Evolutionary conservation across 176 grass and related monocot genomes (phyloP), one percentile per base, ranked within the genome.

Genomic region (Alloteropsis semialata): DNA sequence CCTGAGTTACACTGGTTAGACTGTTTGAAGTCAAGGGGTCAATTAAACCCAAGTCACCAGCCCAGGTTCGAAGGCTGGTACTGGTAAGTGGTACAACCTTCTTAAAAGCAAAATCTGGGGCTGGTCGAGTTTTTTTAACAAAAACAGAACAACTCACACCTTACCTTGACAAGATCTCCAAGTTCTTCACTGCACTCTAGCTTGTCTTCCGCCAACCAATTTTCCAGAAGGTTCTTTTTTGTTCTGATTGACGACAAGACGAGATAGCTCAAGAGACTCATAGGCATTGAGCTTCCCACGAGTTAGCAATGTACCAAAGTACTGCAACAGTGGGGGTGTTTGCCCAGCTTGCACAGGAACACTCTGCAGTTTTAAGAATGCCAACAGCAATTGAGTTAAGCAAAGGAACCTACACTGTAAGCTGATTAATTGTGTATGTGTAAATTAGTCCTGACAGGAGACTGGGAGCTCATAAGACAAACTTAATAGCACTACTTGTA

Each of bases 161-260:
- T 49, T 86, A 95, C 96, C 90, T 95, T 98, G 55, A 98, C 92
- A 74, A 98, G 96, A 91, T 98, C 96, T 75, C 96, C 96, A 56
- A 98, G 82, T 83, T 98, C 96, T 81, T 98, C 96, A 76, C 92
- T 98, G 76, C 96, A 98, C 72, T 98, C 92, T 42, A 98, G 89
- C 79, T 98, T 98, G 45, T 98, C 95, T 84, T 98, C 92, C 12
- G 96, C 92, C 75, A 98, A 79, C 96, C 90, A 98, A 74, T 98
- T 98, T 73, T 98, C 96, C 56, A 99, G 75, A 55, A 98, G 90
- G 43, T 95, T 98, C 79, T 76, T 95, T 98, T 94, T 98, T 98
- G 87, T 95, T 98, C 87, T 98, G 92, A 87, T 98, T 98, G 25
- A 98, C 96, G 69, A 98, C 96, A 72, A 95, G 92, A 58, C 93